A percentile compares a stretch with the other conserved stretches of the same genome.
Conservation (phyloP, 2,329 filamentous ascomycete genomes). For the Herpotrichia juniperi region DNA sequence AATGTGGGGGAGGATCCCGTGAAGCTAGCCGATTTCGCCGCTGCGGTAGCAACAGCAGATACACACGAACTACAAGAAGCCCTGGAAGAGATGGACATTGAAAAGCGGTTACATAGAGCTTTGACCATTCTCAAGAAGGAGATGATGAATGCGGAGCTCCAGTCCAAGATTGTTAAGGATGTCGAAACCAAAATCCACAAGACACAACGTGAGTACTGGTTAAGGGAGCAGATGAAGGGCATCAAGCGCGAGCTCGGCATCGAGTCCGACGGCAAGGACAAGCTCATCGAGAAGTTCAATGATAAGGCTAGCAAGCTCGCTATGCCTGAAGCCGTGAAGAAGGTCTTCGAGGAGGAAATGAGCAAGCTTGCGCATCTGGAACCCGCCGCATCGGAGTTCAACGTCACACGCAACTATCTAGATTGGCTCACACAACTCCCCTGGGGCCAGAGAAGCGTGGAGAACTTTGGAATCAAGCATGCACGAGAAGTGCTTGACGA, state of each 20-base stretch:
- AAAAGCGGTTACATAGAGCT: slow-evolving; percentile 90
- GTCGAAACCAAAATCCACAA: slow-evolving; percentile 98
- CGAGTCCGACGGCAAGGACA: slow-evolving; percentile 97
- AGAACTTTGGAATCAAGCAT: slow-evolving; percentile 95
- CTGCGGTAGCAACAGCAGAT: slow-evolving; percentile 86
- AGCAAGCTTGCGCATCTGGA: slow-evolving; percentile 97
- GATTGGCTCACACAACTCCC: slow-evolving; percentile 99
- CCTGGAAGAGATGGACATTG: slow-evolving; percentile 84
- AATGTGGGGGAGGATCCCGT: slow-evolving; percentile 95
- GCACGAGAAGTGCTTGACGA: slow-evolving; percentile 91
- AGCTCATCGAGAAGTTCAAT: slow-evolving; percentile 95
- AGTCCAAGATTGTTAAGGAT: slow-evolving; percentile 97
- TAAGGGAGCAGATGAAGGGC: slow-evolving; percentile 99
- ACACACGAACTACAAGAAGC: slow-evolving; percentile 92
- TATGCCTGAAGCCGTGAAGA: slow-evolving; percentile 96
- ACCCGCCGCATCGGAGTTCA: slow-evolving; percentile 95
- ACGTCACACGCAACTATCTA: slow-evolving; percentile 96
- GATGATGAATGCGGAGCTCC: slow-evolving; percentile 95
- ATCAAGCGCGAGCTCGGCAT: slow-evolving; percentile 94
- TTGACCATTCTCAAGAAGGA: slow-evolving; percentile 95
- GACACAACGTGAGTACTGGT: slow-evolving; percentile 95
- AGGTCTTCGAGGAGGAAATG: slow-evolving; percentile 97
- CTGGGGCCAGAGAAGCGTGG: slow-evolving; percentile 92
- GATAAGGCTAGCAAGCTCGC: slow-evolving; percentile 92
- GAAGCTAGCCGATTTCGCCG: slow-evolving; percentile 95